These are phyloP conservation scores for Gaertneriomyces sp. DNA, from an alignment of 192 early-diverging fungal species.

Conservation along the genomic window DNA sequence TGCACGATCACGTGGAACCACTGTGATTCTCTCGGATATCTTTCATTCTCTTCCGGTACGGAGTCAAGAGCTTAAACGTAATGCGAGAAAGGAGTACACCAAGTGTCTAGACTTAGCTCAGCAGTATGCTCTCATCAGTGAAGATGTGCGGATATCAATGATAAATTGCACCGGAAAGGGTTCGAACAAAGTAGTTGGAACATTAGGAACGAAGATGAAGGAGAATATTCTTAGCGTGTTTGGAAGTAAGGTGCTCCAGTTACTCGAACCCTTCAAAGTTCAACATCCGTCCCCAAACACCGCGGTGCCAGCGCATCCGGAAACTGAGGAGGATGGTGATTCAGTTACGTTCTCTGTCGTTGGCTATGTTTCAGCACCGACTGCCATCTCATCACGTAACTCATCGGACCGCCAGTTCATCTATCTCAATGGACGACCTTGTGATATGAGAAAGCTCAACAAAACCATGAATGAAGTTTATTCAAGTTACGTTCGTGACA, in stretches of 20 bases:
- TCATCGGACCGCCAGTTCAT: constrained; percentile 80
- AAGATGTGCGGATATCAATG: constrained; percentile 62
- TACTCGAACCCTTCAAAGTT: too few species aligned
- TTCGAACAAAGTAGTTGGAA: constrained; percentile 12
- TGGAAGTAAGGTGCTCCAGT: too few species aligned
- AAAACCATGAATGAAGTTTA: constrained; percentile 82
- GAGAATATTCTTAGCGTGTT: too few species aligned
- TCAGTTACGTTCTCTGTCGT: too few species aligned
- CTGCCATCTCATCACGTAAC: constrained; percentile 52
- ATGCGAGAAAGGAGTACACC: constrained; percentile 74
- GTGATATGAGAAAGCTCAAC: constrained; percentile 73
- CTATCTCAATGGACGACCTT: constrained; percentile 88
- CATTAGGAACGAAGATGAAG: too few species aligned
- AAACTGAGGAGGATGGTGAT: too few species aligned
- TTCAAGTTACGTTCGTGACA: constrained; percentile 56
- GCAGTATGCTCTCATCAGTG: constrained; percentile 75
- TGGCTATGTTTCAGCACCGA: too few species aligned
- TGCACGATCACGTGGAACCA: constrained; percentile 65
- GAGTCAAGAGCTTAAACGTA: constrained; percentile 76
- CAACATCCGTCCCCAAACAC: too few species aligned
- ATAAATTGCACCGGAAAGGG: constrained; percentile 61
- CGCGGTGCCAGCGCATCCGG: too few species aligned
- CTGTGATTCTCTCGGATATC: constrained; percentile 66
- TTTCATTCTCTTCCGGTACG: constrained; percentile 89
- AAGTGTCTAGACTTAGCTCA: constrained; percentile 76